A percentile compares a stretch with the other conserved stretches of the same genome.
Evolutionary conservation across 2,329 filamentous ascomycete species (phyloP).

Genomic region (Paecilomyces formosus): DNA sequence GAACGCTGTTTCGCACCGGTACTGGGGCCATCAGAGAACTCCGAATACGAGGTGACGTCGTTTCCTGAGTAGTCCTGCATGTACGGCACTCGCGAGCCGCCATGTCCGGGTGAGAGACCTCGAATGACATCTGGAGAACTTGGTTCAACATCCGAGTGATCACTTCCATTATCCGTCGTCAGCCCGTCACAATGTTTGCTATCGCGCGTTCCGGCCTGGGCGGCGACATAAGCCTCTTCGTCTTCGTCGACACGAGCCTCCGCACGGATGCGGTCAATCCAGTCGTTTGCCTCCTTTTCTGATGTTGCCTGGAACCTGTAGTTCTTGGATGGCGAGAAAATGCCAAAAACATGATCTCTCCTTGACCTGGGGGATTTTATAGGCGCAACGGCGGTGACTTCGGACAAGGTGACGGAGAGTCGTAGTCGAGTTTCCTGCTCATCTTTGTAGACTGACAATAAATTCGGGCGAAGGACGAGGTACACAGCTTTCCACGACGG

Average conservation of each 20-base stretch:
- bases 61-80: conserved; percentile 54
- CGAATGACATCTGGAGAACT: conserved; percentile 28
- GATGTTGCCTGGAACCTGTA: conserved; percentile 77
- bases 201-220: conserved; percentile 17
- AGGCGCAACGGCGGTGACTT: conserved; percentile 82
- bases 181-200: conserved; percentile 17
- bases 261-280: conserved; percentile 73
- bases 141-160: conserved; percentile 33
- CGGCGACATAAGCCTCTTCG: conserved; percentile 67
- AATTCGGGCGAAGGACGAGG: conserved; percentile 82
- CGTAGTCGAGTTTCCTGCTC: conserved; percentile 82
- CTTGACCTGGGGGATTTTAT: conserved; percentile 86
- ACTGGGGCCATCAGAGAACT: conserved; percentile 62
- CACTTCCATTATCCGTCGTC: conserved; percentile 31
- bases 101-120: conserved; percentile 17
- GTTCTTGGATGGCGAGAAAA: conserved; percentile 86
- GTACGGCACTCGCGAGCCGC: conserved; percentile 22
- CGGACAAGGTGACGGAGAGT: conserved; percentile 78
- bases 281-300: conserved; percentile 69
- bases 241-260: conserved; percentile 82
- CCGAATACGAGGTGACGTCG: conserved; percentile 71
- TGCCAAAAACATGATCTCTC: conserved; percentile 78
- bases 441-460: conserved; percentile 88
- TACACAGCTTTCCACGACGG: conserved; percentile 87
- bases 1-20: conserved; percentile 20